phyloP scores from a whole-genome alignment of 2,329 filamentous ascomycete genomes.

The Tolypocladium pustulatum region DNA sequence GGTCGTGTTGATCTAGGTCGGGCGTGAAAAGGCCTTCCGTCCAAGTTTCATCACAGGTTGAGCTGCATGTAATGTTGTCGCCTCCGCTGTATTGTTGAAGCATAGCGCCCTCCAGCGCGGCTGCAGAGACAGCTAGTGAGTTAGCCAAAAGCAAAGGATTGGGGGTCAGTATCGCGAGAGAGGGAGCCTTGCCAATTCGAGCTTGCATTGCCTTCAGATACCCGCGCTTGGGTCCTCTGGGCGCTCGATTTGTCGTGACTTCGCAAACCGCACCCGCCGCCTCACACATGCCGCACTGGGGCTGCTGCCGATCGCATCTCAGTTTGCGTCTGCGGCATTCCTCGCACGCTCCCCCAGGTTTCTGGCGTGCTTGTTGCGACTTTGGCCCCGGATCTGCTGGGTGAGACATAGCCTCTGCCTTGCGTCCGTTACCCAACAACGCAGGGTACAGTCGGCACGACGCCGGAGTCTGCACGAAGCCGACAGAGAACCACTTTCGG shows the following conservation, averaged over 20 bases:
- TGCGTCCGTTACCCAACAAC: background rate
- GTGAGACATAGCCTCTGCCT: background rate
- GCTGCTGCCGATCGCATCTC: constrained; percentile 4
- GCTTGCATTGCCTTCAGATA: constrained; percentile 4
- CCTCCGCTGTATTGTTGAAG: background rate
- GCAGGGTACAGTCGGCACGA: background rate
- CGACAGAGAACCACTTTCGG: background rate
- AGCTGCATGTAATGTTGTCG: background rate
- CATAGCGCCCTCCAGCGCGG: constrained; percentile 2
- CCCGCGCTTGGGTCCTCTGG: constrained; percentile 4
- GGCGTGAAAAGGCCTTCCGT: background rate
- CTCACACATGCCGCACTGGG: constrained; percentile 3
- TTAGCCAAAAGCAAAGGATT: background rate
- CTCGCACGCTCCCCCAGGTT: constrained; percentile 3
- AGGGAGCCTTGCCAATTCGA: constrained; percentile 1
- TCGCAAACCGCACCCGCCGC: constrained; percentile 3
- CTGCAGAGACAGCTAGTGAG: background rate
- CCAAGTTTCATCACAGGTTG: background rate
- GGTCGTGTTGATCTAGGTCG: background rate
- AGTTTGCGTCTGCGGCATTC: constrained; percentile 6
- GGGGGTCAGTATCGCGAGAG: too few relatives aligned
- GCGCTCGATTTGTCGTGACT: background rate
- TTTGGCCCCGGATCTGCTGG: background rate
- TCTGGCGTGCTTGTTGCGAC: background rate
- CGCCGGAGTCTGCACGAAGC: background rate